These are phyloP conservation scores for Nakazawaea holstii DNA, from an alignment of 805 yeast species.

Conservation along the genomic window DNA sequence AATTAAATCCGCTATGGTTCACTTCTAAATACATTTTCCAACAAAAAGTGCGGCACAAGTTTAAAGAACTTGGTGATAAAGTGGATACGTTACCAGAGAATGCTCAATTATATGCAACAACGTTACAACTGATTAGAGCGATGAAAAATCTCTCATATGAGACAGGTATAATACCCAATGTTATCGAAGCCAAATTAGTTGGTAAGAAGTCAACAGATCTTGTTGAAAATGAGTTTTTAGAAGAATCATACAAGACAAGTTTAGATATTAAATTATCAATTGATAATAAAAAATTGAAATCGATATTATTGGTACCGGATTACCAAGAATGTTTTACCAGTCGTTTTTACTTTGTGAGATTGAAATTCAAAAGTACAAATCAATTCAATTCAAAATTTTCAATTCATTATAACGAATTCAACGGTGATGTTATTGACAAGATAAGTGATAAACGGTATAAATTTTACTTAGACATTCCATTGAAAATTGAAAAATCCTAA, in stretches of 20 bases:
- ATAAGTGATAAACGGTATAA: background rate
- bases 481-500: background rate
- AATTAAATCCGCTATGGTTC: conserved; percentile 26
- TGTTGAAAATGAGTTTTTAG: background rate
- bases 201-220: background rate
- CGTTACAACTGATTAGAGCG: background rate
- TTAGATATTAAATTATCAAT: background rate
- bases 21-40: conserved; percentile 15
- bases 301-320: background rate
- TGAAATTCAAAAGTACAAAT: background rate
- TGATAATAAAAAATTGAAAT: background rate
- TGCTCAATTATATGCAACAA: background rate
- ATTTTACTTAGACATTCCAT: background rate
- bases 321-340: background rate
- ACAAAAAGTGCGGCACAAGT: background rate
- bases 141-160: background rate
- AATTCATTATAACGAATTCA: background rate
- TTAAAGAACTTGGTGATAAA: background rate
- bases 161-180: background rate
- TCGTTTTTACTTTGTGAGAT: background rate
- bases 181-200: background rate
- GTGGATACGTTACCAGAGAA: background rate
- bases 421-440: background rate
- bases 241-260: background rate
- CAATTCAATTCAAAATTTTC: background rate